These are phyloP conservation scores for Aspergillus conjunctus DNA, from an alignment of 495 filamentous ascomycete genomes.

Conservation along the genomic window DNA sequence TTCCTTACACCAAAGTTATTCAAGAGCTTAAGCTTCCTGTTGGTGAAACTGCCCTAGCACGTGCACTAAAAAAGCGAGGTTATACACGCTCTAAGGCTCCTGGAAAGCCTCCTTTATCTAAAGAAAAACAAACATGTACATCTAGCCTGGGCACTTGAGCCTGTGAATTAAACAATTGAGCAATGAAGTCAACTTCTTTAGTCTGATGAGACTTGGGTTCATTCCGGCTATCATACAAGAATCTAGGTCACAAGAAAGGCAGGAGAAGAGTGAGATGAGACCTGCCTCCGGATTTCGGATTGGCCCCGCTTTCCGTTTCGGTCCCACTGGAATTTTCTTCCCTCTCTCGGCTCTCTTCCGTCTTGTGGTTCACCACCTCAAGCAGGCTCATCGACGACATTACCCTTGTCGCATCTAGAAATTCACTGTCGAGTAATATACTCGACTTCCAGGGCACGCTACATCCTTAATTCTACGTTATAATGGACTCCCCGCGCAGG, in stretches of 20 bases:
- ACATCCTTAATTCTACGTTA: no score
- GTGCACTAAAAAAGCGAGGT: no score
- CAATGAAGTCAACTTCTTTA: constrained; percentile 13
- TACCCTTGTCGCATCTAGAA: no score
- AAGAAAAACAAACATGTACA: constrained; percentile 6
- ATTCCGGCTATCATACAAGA: constrained; percentile 6
- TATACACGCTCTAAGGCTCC: constrained; percentile 14
- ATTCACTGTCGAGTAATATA: no score
- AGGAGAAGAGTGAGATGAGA: constrained; percentile 3
- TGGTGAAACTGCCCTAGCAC: constrained; percentile 17
- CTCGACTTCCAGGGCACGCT: no score
- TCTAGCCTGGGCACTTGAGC: constrained; percentile 9
- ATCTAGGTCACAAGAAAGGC: constrained; percentile 1
- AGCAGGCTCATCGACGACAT: no score
- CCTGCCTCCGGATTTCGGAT: neutral
- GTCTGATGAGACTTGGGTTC: constrained; percentile 11
- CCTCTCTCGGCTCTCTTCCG: no score
- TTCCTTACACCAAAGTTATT: constrained; percentile 29
- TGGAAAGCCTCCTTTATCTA: constrained; percentile 21
- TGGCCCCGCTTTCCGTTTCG: no score
- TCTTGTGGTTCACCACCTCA: no score
- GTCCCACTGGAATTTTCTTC: no score
- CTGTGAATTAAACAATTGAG: constrained; percentile 13
- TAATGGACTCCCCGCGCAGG: no score
- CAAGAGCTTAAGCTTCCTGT: constrained; percentile 25